Conservation (phyloP, 495 filamentous ascomycete genomes). For the Talaromyces nanjingensis region DNA sequence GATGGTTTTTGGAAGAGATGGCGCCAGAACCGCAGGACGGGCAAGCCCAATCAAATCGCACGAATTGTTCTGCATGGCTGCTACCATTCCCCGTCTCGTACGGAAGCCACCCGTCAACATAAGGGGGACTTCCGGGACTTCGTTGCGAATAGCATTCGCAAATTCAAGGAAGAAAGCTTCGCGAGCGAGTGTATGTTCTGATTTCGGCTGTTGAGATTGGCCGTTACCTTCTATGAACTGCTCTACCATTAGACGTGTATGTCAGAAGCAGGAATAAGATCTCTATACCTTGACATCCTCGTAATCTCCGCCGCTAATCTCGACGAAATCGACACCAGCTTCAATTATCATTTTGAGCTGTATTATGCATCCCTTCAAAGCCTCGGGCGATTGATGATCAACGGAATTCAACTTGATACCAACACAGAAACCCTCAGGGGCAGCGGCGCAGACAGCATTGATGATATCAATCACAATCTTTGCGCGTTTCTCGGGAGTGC, state of each 20-base stretch:
- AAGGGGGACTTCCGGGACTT: constrained; percentile 38
- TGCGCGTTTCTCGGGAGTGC: constrained; percentile 62
- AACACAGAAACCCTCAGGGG: constrained; percentile 43
- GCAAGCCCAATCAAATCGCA: constrained; percentile 56
- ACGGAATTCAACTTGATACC: constrained; percentile 59
- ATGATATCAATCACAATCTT: constrained; percentile 58
- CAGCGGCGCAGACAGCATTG: constrained; percentile 31
- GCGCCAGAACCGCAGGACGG: constrained; percentile 44
- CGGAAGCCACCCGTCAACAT: constrained; percentile 53
- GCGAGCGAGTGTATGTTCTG: constrained; percentile 37
- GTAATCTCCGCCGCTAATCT: constrained; percentile 54
- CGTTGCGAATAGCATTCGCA: constrained; percentile 34
- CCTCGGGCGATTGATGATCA: constrained; percentile 37
- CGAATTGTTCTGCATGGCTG: constrained; percentile 40
- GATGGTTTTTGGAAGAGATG: constrained; percentile 35
- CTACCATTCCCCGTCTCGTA: constrained; percentile 45
- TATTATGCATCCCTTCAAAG: constrained; percentile 41
- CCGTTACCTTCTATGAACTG: constrained; percentile 14
- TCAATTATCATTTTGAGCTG: constrained; percentile 45
- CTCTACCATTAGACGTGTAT: background rate
- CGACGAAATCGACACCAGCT: constrained; percentile 55
- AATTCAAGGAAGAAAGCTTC: constrained; percentile 60
- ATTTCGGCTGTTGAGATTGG: constrained; percentile 15
- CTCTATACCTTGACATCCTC: constrained; percentile 39
- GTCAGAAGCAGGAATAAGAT: background rate